Evolutionary conservation across 2,329 filamentous ascomycete genomes (phyloP).

Genomic region (Apiospora hydei): DNA sequence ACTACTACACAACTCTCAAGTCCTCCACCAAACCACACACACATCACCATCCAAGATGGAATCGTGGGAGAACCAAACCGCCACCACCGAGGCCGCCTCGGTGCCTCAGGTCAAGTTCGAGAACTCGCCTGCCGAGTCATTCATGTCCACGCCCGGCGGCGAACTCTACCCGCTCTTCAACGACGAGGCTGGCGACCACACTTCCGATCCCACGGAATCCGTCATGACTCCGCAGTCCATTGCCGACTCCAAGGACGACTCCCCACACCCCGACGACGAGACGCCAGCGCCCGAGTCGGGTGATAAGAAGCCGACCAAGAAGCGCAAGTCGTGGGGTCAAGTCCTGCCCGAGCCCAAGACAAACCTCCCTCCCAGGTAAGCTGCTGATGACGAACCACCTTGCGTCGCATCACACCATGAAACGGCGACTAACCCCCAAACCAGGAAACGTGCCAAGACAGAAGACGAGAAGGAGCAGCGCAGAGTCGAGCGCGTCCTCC

Average conservation of each 20-base stretch:
- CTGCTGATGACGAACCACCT: conserved; percentile 30
- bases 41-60: conserved; percentile 44
- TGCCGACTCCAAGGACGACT: conserved; percentile 40
- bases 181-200: conserved; percentile 43
- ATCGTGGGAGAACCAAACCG: conserved; percentile 46
- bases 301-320: conserved; percentile 83
- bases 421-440: conserved; percentile 30
- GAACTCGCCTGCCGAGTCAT: conserved; percentile 61
- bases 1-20: conserved; percentile 25
- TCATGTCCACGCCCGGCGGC: conserved; percentile 58
- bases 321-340: conserved; percentile 98
- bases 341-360: conserved; percentile 97
- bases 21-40: conserved; percentile 35
- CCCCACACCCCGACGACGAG: conserved; percentile 30
- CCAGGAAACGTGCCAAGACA: conserved; percentile 94
- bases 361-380: conserved; percentile 86
- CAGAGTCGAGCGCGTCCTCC: conserved; percentile 93
- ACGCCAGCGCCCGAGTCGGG: conserved; percentile 32
- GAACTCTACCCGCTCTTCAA: conserved; percentile 59
- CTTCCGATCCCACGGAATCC: conserved; percentile 52
- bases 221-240: conserved; percentile 57
- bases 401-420: background rate
- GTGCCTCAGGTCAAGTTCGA: conserved; percentile 59
- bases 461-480: conserved; percentile 99
- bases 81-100: conserved; percentile 40